A percentile compares a stretch with the other conserved stretches of the same genome.
Conservation (phyloP, 140 eudicot species). For the Senecio squalidus region DNA sequence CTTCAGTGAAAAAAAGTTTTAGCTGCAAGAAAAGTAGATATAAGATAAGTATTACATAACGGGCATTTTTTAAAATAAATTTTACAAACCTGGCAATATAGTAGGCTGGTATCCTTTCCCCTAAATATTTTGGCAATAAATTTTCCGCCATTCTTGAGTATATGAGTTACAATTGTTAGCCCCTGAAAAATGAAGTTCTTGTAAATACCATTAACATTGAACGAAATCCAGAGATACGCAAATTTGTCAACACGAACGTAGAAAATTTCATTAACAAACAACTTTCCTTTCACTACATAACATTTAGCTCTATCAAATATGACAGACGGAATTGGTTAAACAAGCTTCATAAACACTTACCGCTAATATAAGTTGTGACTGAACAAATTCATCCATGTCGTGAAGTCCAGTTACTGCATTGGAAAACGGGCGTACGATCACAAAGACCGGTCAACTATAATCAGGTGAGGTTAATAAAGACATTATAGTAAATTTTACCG, state of each 20-base stretch:
- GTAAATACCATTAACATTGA: not conserved
- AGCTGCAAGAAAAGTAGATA: constrained; percentile 49
- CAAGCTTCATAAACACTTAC: constrained; percentile 22
- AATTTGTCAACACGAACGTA: constrained; percentile 1
- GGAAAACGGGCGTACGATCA: constrained; percentile 2
- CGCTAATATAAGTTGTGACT: constrained; percentile 90
- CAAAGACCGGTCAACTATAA: not conserved
- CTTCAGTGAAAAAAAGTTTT: constrained; percentile 82
- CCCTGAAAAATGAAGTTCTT: constrained; percentile 48
- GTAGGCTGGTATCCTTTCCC: constrained; percentile 96
- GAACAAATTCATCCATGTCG: constrained; percentile 98
- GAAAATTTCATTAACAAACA: not conserved
- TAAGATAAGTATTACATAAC: not conserved
- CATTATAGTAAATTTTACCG: constrained; percentile 40
- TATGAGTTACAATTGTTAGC: constrained; percentile 89
- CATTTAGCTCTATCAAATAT: not conserved
- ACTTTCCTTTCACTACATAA: not conserved
- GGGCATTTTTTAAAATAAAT: not conserved
- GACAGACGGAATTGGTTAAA: not conserved
- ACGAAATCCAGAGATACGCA: not conserved
- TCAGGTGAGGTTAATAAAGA: not conserved
- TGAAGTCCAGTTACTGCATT: constrained; percentile 93
- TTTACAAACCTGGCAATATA: constrained; percentile 75
- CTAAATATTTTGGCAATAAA: constrained; percentile 94
- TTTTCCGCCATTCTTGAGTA: constrained; percentile 82